A percentile compares a stretch with the other conserved stretches of the same genome.
These are phyloP conservation scores for Hericium erinaceus DNA, from an alignment of 768 basidiomycete species.

Conservation along the genomic window DNA sequence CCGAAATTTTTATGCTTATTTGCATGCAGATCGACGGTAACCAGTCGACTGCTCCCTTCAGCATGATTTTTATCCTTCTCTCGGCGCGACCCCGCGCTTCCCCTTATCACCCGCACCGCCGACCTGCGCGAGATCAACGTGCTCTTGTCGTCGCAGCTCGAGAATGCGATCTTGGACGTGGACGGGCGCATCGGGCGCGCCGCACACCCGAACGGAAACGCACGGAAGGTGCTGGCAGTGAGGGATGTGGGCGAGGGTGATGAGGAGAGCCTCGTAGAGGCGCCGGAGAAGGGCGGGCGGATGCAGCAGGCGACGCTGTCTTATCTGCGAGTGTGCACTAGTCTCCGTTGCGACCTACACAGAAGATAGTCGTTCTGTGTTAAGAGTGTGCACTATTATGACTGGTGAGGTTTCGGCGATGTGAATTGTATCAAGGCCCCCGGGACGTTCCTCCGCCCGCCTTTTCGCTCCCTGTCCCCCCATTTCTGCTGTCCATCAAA, in stretches of 20 bases:
- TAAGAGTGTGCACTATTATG: no score
- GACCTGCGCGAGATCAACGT: conserved; percentile 28
- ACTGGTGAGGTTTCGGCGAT: no score
- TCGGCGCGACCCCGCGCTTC: conserved; percentile 4
- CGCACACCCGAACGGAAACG: conserved; percentile 38
- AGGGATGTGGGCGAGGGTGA: conserved; percentile 21
- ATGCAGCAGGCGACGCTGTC: conserved; percentile 40
- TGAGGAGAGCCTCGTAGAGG: conserved; percentile 4
- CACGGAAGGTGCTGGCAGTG: conserved; percentile 48
- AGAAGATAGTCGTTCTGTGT: no score
- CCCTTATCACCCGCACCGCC: conserved; percentile 2
- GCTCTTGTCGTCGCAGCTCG: conserved; percentile 38
- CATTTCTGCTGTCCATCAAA: no score
- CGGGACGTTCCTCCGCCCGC: no score
- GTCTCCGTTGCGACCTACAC: no score
- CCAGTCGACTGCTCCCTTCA: conserved; percentile 25
- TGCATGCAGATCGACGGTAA: conserved; percentile 34
- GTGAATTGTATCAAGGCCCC: no score
- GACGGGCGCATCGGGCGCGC: conserved; percentile 38
- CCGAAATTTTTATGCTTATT: background rate
- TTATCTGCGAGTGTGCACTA: no score
- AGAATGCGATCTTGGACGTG: conserved; percentile 40
- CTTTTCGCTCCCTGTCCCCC: no score
- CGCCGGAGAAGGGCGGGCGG: conserved; percentile 28
- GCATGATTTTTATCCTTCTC: conserved; percentile 32